phyloP scores from a whole-genome alignment of 2,329 filamentous ascomycete species.

The Cercospora nicotianae region DNA sequence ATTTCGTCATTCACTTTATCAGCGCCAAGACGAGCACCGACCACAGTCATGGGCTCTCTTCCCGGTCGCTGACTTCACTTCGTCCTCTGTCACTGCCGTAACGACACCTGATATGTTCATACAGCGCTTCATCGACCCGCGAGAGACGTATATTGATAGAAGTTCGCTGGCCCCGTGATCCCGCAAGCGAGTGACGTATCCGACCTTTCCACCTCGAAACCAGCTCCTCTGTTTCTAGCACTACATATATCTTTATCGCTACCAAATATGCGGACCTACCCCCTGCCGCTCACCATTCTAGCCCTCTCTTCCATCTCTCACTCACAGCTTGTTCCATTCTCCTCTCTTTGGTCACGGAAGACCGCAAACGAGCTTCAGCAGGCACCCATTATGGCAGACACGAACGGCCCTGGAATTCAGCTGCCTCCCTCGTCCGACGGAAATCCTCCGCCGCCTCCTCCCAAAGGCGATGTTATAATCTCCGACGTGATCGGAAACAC shows the following conservation, averaged over 20 bases:
- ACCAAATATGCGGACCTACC: constrained; percentile 9
- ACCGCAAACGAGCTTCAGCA: constrained; percentile 18
- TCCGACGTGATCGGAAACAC: constrained; percentile 82
- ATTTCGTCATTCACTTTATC: constrained; percentile 5
- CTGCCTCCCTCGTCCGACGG: constrained; percentile 25
- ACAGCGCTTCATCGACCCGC: background rate
- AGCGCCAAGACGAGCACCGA: background rate
- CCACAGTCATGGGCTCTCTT: background rate
- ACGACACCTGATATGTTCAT: background rate
- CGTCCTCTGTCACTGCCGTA: background rate
- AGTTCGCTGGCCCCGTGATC: background rate
- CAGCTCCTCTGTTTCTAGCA: background rate
- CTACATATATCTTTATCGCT: background rate
- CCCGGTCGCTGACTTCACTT: background rate
- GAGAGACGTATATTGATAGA: background rate
- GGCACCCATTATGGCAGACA: constrained; percentile 28
- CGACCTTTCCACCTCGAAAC: constrained; percentile 1
- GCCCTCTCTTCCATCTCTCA: constrained; percentile 17
- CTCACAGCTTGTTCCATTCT: constrained; percentile 7
- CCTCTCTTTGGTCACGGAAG: background rate
- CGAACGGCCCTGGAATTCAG: constrained; percentile 28
- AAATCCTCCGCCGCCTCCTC: constrained; percentile 9
- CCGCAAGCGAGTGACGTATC: constrained; percentile 8
- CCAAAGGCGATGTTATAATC: constrained; percentile 59
- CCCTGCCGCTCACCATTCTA: constrained; percentile 20